These are phyloP conservation scores for Senecio squalidus DNA, from an alignment of 140 eudicot species.

Conservation along the genomic window DNA sequence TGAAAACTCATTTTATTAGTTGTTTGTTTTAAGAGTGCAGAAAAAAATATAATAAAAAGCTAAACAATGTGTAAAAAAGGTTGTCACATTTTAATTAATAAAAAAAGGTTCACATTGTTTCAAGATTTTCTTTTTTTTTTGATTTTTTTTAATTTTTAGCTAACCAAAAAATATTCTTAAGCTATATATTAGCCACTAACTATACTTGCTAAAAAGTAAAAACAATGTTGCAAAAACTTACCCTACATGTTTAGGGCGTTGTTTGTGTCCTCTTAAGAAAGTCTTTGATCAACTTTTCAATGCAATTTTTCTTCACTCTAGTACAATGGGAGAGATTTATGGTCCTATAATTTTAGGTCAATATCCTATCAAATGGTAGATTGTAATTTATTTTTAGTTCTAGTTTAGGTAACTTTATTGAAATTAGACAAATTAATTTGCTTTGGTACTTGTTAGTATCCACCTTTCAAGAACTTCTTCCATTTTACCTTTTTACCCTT, in stretches of 20 bases:
- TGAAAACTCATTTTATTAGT: too few relatives aligned
- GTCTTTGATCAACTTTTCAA: conserved; percentile 2
- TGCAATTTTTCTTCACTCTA: neutral
- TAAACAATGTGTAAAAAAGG: too few relatives aligned
- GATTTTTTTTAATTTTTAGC: too few relatives aligned
- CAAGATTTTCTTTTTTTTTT: too few relatives aligned
- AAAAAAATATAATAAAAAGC: too few relatives aligned
- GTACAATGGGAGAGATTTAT: neutral
- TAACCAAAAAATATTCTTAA: too few relatives aligned
- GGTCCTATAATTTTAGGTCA: conserved; percentile 11
- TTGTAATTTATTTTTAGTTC: neutral
- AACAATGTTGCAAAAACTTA: neutral
- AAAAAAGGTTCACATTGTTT: too few relatives aligned
- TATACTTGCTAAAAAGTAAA: too few relatives aligned
- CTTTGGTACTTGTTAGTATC: conserved; percentile 33
- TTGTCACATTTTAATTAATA: too few relatives aligned
- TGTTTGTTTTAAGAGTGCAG: too few relatives aligned
- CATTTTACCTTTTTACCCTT: conserved; percentile 29
- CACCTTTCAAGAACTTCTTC: conserved; percentile 27
- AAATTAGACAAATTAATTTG: conserved; percentile 25
- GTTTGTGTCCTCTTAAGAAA: neutral
- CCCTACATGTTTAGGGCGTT: conserved; percentile 4
- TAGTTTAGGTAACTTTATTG: conserved; percentile 20
- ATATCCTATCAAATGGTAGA: conserved; percentile 8
- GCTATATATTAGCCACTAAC: too few relatives aligned